Evolutionary conservation across 495 filamentous ascomycete species (phyloP).

Genomic region (Aspergillus olivimuriae): DNA sequence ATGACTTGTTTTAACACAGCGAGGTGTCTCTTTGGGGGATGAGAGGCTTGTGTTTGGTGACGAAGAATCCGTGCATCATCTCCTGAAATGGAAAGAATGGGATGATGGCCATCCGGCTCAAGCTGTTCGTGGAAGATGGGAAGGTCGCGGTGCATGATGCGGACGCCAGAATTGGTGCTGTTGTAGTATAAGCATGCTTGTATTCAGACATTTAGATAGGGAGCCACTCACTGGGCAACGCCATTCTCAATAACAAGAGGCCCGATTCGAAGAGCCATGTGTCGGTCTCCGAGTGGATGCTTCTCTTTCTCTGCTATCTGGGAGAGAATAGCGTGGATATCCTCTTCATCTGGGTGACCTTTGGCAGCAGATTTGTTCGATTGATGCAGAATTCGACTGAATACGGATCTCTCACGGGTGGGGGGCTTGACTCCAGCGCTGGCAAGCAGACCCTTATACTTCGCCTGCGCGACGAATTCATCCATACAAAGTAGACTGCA

Average conservation of each 20-base stretch:
- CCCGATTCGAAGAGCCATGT: conserved; percentile 36
- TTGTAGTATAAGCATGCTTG: neutral
- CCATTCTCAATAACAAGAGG: conserved; percentile 39
- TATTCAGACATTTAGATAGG: neutral
- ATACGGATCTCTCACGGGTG: neutral
- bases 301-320: conserved; percentile 18
- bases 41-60: conserved; percentile 11
- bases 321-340: conserved; percentile 28
- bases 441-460: conserved; percentile 13
- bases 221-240: conserved; percentile 14
- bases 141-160: conserved; percentile 22
- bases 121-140: conserved; percentile 19
- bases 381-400: neutral
- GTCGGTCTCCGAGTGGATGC: conserved; percentile 32
- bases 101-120: neutral
- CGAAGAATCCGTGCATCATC: conserved; percentile 11
- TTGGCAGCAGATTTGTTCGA: neutral
- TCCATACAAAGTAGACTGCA: conserved; percentile 16
- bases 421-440: neutral
- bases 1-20: conserved; percentile 38
- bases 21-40: conserved; percentile 28
- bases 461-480: conserved; percentile 16
- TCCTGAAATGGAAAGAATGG: conserved; percentile 7
- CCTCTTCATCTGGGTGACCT: conserved; percentile 12
- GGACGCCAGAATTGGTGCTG: conserved; percentile 23